A percentile compares a stretch with the other conserved stretches of the same genome.
These are phyloP conservation scores for Misopates orontium DNA, from an alignment of 257 asterid species.

Conservation along the genomic window DNA sequence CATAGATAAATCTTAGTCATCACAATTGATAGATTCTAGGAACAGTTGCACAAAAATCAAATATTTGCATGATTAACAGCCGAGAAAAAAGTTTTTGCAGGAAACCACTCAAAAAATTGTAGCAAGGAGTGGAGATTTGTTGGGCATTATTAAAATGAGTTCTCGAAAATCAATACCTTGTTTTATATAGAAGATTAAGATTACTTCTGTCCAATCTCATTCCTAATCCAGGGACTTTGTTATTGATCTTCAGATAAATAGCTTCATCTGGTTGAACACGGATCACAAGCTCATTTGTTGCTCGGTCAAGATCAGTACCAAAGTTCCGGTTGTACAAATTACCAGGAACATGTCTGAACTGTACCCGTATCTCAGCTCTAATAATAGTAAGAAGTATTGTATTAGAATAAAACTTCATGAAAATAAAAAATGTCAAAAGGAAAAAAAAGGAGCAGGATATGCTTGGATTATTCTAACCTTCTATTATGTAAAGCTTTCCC, in stretches of 20 bases:
- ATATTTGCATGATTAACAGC: background rate
- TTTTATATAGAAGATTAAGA: slow-evolving; percentile 86
- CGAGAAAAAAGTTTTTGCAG: background rate
- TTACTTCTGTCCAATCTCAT: slow-evolving; percentile 88
- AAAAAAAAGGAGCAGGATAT: background rate
- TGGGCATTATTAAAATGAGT: background rate
- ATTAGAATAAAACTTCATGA: background rate
- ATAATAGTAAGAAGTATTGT: slow-evolving; percentile 9
- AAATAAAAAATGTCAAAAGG: background rate
- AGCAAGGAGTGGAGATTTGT: background rate
- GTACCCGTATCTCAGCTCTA: slow-evolving; percentile 93
- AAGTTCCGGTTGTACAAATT: slow-evolving; percentile 68
- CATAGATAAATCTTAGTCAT: background rate
- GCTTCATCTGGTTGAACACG: slow-evolving; percentile 98
- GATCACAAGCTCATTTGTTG: slow-evolving; percentile 94
- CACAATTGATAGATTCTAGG: background rate
- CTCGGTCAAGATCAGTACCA: slow-evolving; percentile 82
- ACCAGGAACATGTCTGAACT: slow-evolving; percentile 95
- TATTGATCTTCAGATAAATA: slow-evolving; percentile 82
- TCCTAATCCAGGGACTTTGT: slow-evolving; percentile 94
- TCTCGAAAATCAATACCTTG: slow-evolving; percentile 56
- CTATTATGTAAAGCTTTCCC: slow-evolving; percentile 88
- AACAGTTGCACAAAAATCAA: background rate
- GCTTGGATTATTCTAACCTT: slow-evolving; percentile 45
- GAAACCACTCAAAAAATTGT: slow-evolving; percentile 5